These are phyloP conservation scores for Xerocomus brunneocitrinus DNA, from an alignment of 768 basidiomycete genomes.

Conservation along the genomic window DNA sequence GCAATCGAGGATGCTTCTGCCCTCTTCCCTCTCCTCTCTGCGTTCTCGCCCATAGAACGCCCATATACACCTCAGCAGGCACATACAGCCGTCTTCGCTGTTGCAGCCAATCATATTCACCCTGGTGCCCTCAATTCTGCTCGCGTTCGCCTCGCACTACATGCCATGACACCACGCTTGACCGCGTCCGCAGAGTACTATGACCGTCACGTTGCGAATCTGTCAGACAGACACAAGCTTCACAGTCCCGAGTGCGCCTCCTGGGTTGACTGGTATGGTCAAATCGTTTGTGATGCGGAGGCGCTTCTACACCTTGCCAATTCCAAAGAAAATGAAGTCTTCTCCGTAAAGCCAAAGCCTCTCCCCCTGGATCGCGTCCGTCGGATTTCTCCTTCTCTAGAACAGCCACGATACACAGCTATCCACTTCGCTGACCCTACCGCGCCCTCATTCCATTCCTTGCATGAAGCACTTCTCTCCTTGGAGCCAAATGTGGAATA, in stretches of 20 bases:
- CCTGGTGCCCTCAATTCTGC: constrained; percentile 50
- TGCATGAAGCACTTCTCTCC: constrained; percentile 63
- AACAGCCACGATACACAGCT: constrained; percentile 55
- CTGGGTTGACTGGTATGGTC: constrained; percentile 85
- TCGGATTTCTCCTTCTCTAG: constrained; percentile 43
- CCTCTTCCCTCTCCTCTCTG: constrained; percentile 70
- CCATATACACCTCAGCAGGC: constrained; percentile 42
- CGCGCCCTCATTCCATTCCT: constrained; percentile 61
- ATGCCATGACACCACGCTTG: constrained; percentile 74
- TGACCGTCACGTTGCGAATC: constrained; percentile 31
- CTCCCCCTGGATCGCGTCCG: constrained; percentile 78
- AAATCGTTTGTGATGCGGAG: constrained; percentile 63
- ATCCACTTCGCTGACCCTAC: constrained; percentile 72
- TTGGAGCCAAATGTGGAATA: constrained; percentile 57
- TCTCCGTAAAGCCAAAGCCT: constrained; percentile 30
- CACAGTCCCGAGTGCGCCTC: constrained; percentile 44
- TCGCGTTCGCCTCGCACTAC: constrained; percentile 70
- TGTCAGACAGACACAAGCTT: constrained; percentile 25
- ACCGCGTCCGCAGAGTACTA: constrained; percentile 84
- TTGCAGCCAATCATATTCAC: constrained; percentile 42
- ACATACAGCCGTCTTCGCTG: constrained; percentile 37
- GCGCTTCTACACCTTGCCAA: constrained; percentile 51
- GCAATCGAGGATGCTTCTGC: constrained; percentile 63
- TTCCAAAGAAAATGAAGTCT: constrained; percentile 38
- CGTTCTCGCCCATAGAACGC: constrained; percentile 50